phyloP scores from a whole-genome alignment of 2,329 filamentous ascomycete genomes.

The Aspergillus luchuensis region DNA sequence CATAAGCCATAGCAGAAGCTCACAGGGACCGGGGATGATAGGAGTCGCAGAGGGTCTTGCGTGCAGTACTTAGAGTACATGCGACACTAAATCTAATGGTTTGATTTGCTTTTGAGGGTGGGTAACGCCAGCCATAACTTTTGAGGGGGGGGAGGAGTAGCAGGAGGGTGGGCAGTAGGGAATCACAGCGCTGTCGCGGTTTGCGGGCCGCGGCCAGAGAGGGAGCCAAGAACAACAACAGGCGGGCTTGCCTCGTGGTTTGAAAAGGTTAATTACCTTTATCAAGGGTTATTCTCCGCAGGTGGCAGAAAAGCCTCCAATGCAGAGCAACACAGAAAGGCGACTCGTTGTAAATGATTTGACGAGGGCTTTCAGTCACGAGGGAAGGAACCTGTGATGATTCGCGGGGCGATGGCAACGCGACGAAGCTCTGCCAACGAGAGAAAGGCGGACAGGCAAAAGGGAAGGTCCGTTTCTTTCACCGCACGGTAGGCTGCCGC shows the following conservation, averaged over 20 bases:
- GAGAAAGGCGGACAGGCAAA: conserved; percentile 19
- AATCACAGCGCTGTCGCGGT: conserved; percentile 19
- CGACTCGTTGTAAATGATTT: conserved; percentile 21
- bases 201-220: conserved; percentile 20
- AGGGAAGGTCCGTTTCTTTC: conserved; percentile 15
- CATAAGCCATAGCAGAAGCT: conserved; percentile 11
- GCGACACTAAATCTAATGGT: conserved; percentile 5
- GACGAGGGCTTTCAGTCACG: conserved; percentile 17
- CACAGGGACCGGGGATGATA: neutral
- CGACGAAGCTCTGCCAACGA: conserved; percentile 24
- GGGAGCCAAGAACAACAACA: conserved; percentile 17
- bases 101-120: conserved; percentile 11
- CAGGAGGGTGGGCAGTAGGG: conserved; percentile 1
- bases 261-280: conserved; percentile 18
- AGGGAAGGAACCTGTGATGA: conserved; percentile 21
- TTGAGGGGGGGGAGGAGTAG: too few relatives aligned
- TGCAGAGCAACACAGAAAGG: conserved; percentile 9
- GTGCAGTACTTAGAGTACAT: conserved; percentile 2
- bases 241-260: conserved; percentile 13
- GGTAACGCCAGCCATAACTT: conserved; percentile 7
- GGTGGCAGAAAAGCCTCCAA: conserved; percentile 9
- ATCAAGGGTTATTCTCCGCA: conserved; percentile 9
- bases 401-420: conserved; percentile 22
- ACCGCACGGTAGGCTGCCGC: conserved; percentile 26
- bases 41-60: conserved; percentile 5